Evolutionary conservation across 2,329 filamentous ascomycete genomes (phyloP).

Genomic region (Penicillium sumatraense): DNA sequence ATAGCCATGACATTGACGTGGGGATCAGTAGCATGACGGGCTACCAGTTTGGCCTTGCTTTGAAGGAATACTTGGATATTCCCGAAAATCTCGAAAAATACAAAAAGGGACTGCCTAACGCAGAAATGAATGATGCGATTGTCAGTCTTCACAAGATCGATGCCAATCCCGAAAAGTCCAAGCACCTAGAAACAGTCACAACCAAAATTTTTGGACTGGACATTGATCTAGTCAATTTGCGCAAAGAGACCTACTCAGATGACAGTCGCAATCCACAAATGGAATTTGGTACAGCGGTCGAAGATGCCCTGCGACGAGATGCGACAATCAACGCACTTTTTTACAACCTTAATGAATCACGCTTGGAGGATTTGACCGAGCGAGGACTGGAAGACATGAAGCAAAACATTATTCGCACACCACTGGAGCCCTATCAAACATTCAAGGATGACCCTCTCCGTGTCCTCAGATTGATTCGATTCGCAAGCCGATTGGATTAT

Average conservation of each 20-base stretch:
- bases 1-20: slow-evolving; percentile 55
- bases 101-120: slow-evolving; percentile 48
- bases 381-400: slow-evolving; percentile 75
- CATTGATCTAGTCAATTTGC: slow-evolving; percentile 90
- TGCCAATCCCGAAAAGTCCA: slow-evolving; percentile 93
- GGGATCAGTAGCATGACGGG: slow-evolving; percentile 56
- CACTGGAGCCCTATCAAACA: slow-evolving; percentile 84
- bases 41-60: slow-evolving; percentile 49
- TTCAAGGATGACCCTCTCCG: slow-evolving; percentile 93
- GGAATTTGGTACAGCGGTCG: slow-evolving; percentile 89
- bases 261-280: slow-evolving; percentile 88
- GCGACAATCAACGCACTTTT: slow-evolving; percentile 95
- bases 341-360: slow-evolving; percentile 81
- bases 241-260: slow-evolving; percentile 89
- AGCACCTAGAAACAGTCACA: slow-evolving; percentile 91
- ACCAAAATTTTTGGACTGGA: slow-evolving; percentile 84
- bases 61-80: slow-evolving; percentile 49
- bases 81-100: slow-evolving; percentile 46
- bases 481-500: slow-evolving; percentile 84
- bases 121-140: slow-evolving; percentile 66
- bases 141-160: slow-evolving; percentile 85
- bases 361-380: slow-evolving; percentile 83
- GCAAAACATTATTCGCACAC: slow-evolving; percentile 76
- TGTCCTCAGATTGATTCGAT: slow-evolving; percentile 83
- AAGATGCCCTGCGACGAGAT: slow-evolving; percentile 88